Evolutionary conservation across 768 basidiomycete species (phyloP), one percentile per base, ranked within the genome.

Genomic region (Xerocomus spinulosus): DNA sequence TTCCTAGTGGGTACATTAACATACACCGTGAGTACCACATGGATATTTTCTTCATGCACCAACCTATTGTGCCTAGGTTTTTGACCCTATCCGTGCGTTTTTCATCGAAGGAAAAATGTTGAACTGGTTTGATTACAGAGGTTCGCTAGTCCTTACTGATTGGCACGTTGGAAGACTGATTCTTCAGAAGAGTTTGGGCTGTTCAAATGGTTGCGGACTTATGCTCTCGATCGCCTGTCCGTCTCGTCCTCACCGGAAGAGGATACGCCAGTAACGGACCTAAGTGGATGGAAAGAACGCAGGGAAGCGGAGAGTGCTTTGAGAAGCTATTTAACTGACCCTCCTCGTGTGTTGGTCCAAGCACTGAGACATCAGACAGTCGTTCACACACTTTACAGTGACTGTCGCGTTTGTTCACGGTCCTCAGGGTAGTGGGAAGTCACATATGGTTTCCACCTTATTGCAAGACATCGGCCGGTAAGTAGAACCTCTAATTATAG

Each of bases 1-100:
- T 96, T 97, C 65, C 69, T 98, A 2, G 64, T 98, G n/a, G 95
- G 93, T 10, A 85, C 86, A 3, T 57, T 98, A 30, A 90, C 90
- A 18, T 96, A 95, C 62, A 86, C 89, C 6, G 92, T 91, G 53
- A 50, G 82, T 68, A 46, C 4, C 3, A 21, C 32, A 24, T 48
- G n/a, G 18, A 30, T 28, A 15, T 41, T 18, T 44, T 9, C 15
- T 8, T 37, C 33, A 8, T 6, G 1, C 23, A 18, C n/a, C 17
- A 9, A 58, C 32, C 14, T 23, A 9, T n/a, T 17, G 38, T 44
- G 50, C 8, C 1, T 52, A 95, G 87, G 80, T 97, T 43, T 96
- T 97, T 59, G 92, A 97, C 65, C 93, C 93, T 3, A 79, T 99
- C 34, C 84, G 95, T 23, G 79, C 83, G 3, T 72, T 92, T 49